phyloP scores from a whole-genome alignment of 345 rosid genomes.

The Salix viminalis region DNA sequence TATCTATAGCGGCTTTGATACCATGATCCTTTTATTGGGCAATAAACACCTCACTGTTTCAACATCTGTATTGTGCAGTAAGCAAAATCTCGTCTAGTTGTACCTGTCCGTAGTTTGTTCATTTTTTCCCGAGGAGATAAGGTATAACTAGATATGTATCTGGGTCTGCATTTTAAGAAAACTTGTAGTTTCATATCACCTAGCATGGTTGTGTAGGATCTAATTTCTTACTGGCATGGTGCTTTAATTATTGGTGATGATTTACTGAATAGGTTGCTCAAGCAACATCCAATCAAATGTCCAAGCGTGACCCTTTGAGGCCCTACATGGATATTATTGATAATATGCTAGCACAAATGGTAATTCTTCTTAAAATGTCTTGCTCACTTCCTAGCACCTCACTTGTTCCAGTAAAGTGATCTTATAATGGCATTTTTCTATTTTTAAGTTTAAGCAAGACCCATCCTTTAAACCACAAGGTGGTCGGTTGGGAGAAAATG shows the following conservation, averaged over 20 bases:
- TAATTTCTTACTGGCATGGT: neutral
- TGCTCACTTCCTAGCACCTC: neutral
- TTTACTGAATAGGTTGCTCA: slow-evolving; percentile 81
- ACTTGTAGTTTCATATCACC: neutral
- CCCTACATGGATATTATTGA: slow-evolving; percentile 96
- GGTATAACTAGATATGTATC: neutral
- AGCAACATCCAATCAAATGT: slow-evolving; percentile 98
- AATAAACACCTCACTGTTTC: neutral
- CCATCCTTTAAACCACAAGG: slow-evolving; percentile 99
- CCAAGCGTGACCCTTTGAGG: slow-evolving; percentile 96
- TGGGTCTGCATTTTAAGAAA: neutral
- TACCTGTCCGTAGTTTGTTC: neutral
- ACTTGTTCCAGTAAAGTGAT: neutral
- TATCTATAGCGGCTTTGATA: neutral
- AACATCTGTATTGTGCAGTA: neutral
- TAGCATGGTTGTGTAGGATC: neutral
- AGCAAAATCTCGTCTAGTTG: neutral
- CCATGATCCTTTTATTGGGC: neutral
- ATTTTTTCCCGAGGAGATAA: neutral
- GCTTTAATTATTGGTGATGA: neutral
- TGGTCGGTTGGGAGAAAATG: slow-evolving; percentile 94
- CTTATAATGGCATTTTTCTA: slow-evolving; percentile 12
- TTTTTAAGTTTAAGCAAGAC: slow-evolving; percentile 74
- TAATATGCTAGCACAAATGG: slow-evolving; percentile 81
- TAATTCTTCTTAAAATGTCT: slow-evolving; percentile 26